Evolutionary conservation across 768 basidiomycete genomes (phyloP).

Genomic region (Suillus paluster): DNA sequence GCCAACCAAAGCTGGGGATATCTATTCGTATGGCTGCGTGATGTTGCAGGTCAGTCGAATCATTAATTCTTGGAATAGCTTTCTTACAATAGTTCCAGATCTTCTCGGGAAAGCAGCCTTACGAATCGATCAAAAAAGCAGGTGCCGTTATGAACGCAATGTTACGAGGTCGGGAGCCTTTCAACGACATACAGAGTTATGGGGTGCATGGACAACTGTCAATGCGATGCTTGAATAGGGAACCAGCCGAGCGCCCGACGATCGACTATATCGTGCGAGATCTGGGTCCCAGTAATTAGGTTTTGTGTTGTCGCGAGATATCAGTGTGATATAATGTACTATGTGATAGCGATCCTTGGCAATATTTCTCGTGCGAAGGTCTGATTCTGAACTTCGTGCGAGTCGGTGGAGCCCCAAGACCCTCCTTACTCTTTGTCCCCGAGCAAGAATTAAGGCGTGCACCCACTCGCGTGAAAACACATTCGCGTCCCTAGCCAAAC

Average conservation of each 20-base stretch:
- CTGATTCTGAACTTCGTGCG: no score
- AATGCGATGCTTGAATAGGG: neutral
- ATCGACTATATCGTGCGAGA: neutral
- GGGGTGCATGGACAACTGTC: neutral
- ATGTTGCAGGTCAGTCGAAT: neutral
- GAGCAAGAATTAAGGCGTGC: no score
- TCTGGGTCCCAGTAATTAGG: neutral
- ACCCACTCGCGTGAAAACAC: no score
- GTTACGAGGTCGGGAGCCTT: no score
- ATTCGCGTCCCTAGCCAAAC: no score
- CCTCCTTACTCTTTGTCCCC: no score
- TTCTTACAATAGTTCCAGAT: constrained; percentile 18
- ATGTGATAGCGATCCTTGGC: no score
- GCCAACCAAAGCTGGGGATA: constrained; percentile 18
- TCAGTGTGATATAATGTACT: no score
- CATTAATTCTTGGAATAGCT: neutral
- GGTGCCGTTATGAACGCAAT: constrained; percentile 13
- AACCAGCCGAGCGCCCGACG: neutral
- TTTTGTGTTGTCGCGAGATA: neutral
- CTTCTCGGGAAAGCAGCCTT: constrained; percentile 29
- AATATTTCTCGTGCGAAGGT: no score
- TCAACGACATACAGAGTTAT: no score
- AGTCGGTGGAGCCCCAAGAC: no score
- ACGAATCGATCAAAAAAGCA: constrained; percentile 13
- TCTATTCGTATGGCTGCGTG: constrained; percentile 3